Evolutionary conservation across 1,139 yeast species (phyloP).

Genomic region (Pneumocystis sp.): DNA sequence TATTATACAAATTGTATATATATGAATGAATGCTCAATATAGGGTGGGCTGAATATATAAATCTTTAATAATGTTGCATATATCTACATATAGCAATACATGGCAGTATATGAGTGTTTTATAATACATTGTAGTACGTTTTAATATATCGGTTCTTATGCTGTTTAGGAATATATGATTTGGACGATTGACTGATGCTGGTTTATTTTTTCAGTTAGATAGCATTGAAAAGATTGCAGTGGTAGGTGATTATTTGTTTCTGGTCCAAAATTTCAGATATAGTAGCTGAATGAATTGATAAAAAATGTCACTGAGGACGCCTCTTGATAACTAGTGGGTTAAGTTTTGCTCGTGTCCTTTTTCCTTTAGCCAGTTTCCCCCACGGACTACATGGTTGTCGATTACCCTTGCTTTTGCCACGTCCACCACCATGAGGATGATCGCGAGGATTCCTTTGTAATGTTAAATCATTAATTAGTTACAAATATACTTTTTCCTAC

Average conservation of each 20-base stretch:
- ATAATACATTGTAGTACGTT: too few species aligned
- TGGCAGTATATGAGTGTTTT: too few species aligned
- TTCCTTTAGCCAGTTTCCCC: constrained; percentile 34
- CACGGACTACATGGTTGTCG: constrained; percentile 89
- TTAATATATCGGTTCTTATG: too few species aligned
- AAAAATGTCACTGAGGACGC: background rate
- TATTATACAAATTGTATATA: background rate
- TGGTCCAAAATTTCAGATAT: background rate
- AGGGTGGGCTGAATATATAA: too few species aligned
- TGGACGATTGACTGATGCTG: too few species aligned
- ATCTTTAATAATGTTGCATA: too few species aligned
- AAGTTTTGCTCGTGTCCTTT: background rate
- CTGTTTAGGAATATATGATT: too few species aligned
- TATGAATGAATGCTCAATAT: background rate
- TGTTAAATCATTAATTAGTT: background rate
- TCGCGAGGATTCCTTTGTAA: constrained; percentile 53
- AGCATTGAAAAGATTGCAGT: too few species aligned
- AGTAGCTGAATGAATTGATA: background rate
- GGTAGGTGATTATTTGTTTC: too few species aligned
- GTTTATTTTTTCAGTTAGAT: too few species aligned
- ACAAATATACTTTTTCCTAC: constrained; percentile 21
- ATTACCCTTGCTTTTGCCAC: constrained; percentile 97
- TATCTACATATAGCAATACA: too few species aligned
- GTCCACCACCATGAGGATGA: constrained; percentile 99
- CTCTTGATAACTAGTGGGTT: background rate